These are phyloP conservation scores for Lyophyllum semitale DNA, from an alignment of 768 basidiomycete species.

Conservation along the genomic window DNA sequence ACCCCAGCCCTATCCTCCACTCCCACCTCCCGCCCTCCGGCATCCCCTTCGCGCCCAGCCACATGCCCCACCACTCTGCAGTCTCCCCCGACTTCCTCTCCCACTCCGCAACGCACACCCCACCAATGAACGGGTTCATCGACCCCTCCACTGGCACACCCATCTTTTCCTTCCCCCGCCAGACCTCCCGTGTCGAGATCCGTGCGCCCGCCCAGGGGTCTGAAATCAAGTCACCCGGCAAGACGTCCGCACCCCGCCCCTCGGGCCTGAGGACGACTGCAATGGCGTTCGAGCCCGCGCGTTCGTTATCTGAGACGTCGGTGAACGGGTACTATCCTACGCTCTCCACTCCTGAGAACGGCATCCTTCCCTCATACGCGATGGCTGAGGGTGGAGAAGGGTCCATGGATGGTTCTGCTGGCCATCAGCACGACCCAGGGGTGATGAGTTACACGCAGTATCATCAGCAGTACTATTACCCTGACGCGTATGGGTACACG, in stretches of 20 bases:
- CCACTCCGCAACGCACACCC: slow-evolving; percentile 54
- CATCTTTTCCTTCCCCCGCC: slow-evolving; percentile 75
- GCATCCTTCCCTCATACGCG: slow-evolving; percentile 24
- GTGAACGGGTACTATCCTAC: slow-evolving; percentile 19
- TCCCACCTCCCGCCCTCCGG: slow-evolving; percentile 50
- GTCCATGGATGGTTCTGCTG: slow-evolving; percentile 8
- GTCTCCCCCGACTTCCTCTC: slow-evolving; percentile 66
- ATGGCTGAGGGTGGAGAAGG: slow-evolving; percentile 35
- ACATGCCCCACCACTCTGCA: slow-evolving; percentile 61
- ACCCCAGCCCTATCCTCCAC: slow-evolving; percentile 66
- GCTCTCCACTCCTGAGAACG: slow-evolving; percentile 10
- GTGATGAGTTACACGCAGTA: slow-evolving; percentile 64
- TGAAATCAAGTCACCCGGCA: slow-evolving; percentile 25
- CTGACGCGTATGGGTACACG: slow-evolving; percentile 63
- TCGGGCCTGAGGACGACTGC: slow-evolving; percentile 54
- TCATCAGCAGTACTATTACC: slow-evolving; percentile 70
- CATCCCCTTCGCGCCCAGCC: slow-evolving; percentile 57
- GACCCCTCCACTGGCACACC: slow-evolving; percentile 67
- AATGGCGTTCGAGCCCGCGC: slow-evolving; percentile 50
- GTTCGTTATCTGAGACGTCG: slow-evolving; percentile 20
- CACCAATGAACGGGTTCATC: slow-evolving; percentile 62
- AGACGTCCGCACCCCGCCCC: slow-evolving; percentile 30
- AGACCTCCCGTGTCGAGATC: slow-evolving; percentile 73
- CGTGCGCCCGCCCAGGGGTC: slow-evolving; percentile 50
- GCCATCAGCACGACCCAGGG: slow-evolving; percentile 20